Percentiles rank a stretch among this genome's conserved stretches.
Conservation (phyloP, 148 eudicot species). For the Diospyros kaki region DNA sequence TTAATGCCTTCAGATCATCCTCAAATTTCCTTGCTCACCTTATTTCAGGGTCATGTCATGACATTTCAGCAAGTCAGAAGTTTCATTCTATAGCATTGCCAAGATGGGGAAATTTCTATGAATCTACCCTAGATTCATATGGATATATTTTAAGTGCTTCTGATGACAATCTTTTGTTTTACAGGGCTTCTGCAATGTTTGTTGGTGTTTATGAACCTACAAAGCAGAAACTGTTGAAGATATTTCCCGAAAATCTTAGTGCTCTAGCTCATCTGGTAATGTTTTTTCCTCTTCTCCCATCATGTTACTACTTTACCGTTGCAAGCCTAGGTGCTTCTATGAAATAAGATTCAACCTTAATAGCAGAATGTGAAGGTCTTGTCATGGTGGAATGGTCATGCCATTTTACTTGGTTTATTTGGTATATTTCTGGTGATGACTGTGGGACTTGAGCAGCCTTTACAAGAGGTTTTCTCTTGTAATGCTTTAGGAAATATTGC, state of each 20-base stretch:
- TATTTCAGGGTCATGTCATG: neutral
- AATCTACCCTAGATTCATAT: neutral
- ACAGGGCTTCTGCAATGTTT: slow-evolving; percentile 92
- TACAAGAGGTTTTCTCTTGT: neutral
- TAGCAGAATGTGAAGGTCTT: neutral
- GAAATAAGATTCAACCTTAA: neutral
- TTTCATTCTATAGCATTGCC: neutral
- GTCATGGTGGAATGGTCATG: neutral
- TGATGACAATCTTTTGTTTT: slow-evolving; percentile 9
- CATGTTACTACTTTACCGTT: slow-evolving; percentile 7
- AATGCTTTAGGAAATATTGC: neutral
- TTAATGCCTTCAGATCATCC: neutral
- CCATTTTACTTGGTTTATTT: neutral
- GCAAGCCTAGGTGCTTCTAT: neutral
- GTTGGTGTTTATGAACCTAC: slow-evolving; percentile 96
- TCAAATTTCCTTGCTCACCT: neutral
- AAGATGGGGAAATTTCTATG: neutral
- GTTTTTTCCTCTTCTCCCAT: slow-evolving; percentile 12
- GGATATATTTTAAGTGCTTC: neutral
- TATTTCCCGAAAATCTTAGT: slow-evolving; percentile 79
- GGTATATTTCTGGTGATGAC: neutral
- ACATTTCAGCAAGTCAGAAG: neutral
- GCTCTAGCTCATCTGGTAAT: slow-evolving; percentile 93
- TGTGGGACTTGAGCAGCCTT: neutral
- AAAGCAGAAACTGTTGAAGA: slow-evolving; percentile 72